These are phyloP conservation scores for Sphagnurus paluster DNA, from an alignment of 1,284 basidiomycete genomes.

Conservation along the genomic window DNA sequence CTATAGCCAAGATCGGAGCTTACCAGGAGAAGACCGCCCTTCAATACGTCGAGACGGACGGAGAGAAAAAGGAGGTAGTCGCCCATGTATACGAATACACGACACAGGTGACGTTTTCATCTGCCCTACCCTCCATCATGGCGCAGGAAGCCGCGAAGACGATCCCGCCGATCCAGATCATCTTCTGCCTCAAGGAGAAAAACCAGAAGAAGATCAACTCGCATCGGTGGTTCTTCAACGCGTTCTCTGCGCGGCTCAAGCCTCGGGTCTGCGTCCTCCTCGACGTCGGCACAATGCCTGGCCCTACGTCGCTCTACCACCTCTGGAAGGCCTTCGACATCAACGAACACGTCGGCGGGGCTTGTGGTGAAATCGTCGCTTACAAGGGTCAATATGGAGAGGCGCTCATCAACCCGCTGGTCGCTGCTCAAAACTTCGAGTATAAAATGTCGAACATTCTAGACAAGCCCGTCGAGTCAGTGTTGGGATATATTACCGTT, in stretches of 20 bases:
- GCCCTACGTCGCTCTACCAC: conserved; percentile 88
- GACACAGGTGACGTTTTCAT: conserved; percentile 57
- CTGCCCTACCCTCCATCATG: too few species aligned
- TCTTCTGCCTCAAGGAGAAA: conserved; percentile 94
- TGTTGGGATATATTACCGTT: conserved; percentile 93
- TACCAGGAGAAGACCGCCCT: conserved; percentile 89
- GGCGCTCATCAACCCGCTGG: conserved; percentile 82
- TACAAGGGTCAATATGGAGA: conserved; percentile 82
- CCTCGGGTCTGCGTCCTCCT: conserved; percentile 94
- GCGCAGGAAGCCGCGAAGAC: conserved; percentile 79
- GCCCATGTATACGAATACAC: conserved; percentile 97
- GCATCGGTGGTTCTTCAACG: conserved; percentile 90
- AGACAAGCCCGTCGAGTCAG: conserved; percentile 83
- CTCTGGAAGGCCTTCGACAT: conserved; percentile 98
- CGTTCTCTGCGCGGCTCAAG: conserved; percentile 74
- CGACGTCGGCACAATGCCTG: conserved; percentile 94
- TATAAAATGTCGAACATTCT: conserved; percentile 97
- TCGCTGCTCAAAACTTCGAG: conserved; percentile 93
- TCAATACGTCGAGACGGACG: too few species aligned
- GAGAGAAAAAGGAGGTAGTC: conserved; percentile 84
- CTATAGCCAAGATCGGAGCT: conserved; percentile 85
- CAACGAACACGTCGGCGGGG: conserved; percentile 94
- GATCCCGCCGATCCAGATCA: conserved; percentile 85
- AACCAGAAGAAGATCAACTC: conserved; percentile 95
- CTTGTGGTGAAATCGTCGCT: conserved; percentile 96